Evolutionary conservation across 306 rosid species (phyloP).

Genomic region (Trichosanthes cucumerina): DNA sequence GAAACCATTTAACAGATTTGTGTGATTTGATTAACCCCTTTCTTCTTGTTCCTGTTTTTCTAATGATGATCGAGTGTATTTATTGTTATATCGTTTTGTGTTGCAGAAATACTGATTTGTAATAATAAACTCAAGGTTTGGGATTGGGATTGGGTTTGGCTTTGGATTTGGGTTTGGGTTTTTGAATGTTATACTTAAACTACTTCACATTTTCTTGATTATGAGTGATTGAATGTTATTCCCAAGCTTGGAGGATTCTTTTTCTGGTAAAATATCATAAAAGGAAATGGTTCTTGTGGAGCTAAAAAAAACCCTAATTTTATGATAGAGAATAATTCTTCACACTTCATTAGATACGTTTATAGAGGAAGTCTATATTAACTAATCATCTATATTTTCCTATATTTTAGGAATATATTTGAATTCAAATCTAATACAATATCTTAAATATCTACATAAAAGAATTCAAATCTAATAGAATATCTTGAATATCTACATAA

Average conservation of each 20-base stretch:
- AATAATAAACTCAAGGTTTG: slow-evolving; percentile 1
- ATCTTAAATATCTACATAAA: no score
- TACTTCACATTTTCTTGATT: not conserved
- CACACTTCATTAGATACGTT: no score
- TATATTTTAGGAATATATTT: no score
- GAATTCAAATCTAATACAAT: no score
- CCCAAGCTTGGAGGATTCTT: not conserved
- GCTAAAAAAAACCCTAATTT: no score
- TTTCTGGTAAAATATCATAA: not conserved
- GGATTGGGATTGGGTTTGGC: not conserved
- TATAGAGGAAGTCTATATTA: no score
- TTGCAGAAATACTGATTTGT: slow-evolving; percentile 12
- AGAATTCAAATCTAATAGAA: no score
- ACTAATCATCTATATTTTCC: no score
- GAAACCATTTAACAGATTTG: slow-evolving; percentile 97
- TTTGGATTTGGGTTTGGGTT: not conserved
- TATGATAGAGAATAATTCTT: no score
- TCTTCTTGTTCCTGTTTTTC: slow-evolving; percentile 2
- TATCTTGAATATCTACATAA: no score
- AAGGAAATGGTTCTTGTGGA: no score
- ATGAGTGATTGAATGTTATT: not conserved
- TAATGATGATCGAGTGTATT: slow-evolving; percentile 2
- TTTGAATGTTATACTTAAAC: not conserved
- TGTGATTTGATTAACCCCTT: slow-evolving; percentile 39
- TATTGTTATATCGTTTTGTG: slow-evolving; percentile 6